Conservation (phyloP, 164 flowering plant genomes). For the Warburgia ugandensis region DNA sequence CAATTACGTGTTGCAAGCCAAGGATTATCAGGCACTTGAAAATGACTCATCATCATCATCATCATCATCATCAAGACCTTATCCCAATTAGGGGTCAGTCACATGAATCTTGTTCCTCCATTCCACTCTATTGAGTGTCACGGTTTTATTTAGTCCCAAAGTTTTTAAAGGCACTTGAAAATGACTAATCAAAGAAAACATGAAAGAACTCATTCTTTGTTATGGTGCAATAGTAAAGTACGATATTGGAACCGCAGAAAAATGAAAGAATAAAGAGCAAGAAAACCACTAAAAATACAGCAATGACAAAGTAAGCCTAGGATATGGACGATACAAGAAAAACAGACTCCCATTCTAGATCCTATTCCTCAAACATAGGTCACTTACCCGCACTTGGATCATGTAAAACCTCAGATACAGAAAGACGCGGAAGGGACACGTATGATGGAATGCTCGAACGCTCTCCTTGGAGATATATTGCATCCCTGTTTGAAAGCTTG, state of each 20-base stretch:
- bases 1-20: neutral
- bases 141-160: too few species aligned
- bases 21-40: neutral
- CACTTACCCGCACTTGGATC: constrained; percentile 57
- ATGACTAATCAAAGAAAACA: neutral
- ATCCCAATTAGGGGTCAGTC: too few species aligned
- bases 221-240: too few species aligned
- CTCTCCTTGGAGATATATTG: constrained; percentile 41
- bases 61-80: too few species aligned
- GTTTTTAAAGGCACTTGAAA: neutral
- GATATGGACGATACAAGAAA: neutral
- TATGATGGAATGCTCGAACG: constrained; percentile 52
- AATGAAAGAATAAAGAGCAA: neutral
- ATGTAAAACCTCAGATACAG: constrained; percentile 62
- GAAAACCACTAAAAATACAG: neutral
- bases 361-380: constrained; percentile 2
- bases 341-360: too few species aligned
- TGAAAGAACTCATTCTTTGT: neutral
- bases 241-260: too few species aligned
- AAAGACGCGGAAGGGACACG: constrained; percentile 43
- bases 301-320: neutral
- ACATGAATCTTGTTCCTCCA: too few species aligned
- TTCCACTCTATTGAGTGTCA: too few species aligned
- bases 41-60: too few species aligned
- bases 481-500: constrained; percentile 49